phyloP scores from a whole-genome alignment of 2,329 filamentous ascomycete species.

The Alternaria sp. region DNA sequence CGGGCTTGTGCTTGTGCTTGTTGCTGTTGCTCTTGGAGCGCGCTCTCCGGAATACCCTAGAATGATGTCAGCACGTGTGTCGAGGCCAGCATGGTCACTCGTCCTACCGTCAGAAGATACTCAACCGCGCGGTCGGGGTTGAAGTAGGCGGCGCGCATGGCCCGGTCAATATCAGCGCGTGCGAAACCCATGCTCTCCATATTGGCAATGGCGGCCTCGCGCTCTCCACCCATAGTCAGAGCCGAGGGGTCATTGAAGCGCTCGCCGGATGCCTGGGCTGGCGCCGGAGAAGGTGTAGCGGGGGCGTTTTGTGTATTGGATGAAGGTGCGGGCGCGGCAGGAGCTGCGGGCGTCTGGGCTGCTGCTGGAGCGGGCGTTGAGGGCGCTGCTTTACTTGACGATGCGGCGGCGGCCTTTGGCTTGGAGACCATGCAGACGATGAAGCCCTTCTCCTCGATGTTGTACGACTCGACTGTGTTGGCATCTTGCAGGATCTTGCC shows the following conservation, averaged over 20 bases:
- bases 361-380: slow-evolving; percentile 61
- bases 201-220: slow-evolving; percentile 80
- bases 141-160: slow-evolving; percentile 95
- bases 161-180: slow-evolving; percentile 84
- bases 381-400: slow-evolving; percentile 58
- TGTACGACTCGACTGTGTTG: slow-evolving; percentile 94
- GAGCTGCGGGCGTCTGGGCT: slow-evolving; percentile 59
- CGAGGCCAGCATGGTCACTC: slow-evolving; percentile 2
- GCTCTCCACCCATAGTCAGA: slow-evolving; percentile 84
- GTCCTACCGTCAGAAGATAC: slow-evolving; percentile 82
- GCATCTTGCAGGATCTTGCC: slow-evolving; percentile 99
- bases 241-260: slow-evolving; percentile 75
- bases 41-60: slow-evolving; percentile 88
- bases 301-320: slow-evolving; percentile 58
- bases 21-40: slow-evolving; percentile 70
- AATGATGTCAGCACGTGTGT: slow-evolving; percentile 27
- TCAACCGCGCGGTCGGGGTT: slow-evolving; percentile 98
- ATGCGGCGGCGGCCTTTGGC: slow-evolving; percentile 71
- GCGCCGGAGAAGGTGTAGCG: slow-evolving; percentile 58
- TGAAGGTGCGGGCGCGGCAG: slow-evolving; percentile 60
- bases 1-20: slow-evolving; percentile 49
- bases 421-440: slow-evolving; percentile 99
- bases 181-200: slow-evolving; percentile 99
- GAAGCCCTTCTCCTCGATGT: slow-evolving; percentile 99
- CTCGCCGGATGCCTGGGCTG: slow-evolving; percentile 47